phyloP scores from a whole-genome alignment of 371 early-diverging fungal genomes.

The Saksenaea vasiformis region DNA sequence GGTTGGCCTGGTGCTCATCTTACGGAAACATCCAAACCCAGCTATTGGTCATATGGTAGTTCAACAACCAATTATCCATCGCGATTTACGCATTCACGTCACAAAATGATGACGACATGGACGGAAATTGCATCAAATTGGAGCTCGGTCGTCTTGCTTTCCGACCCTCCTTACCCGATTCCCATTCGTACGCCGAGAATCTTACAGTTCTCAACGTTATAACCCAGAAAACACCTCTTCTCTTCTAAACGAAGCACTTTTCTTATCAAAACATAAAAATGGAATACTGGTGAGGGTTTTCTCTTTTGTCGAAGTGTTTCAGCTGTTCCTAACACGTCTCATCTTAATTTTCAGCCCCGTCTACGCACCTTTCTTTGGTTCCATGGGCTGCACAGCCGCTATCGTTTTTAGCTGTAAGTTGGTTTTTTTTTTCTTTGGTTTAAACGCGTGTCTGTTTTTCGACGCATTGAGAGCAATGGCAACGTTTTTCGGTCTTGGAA shows the following conservation, averaged over 20 bases:
- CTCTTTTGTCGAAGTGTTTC: neutral
- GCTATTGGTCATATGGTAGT: too few species aligned
- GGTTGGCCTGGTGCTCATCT: too few species aligned
- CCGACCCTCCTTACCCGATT: neutral
- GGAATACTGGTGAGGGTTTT: conserved; percentile 1
- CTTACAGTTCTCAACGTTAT: neutral
- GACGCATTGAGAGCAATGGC: neutral
- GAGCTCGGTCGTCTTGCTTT: neutral
- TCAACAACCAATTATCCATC: too few species aligned
- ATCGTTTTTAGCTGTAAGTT: conserved; percentile 95
- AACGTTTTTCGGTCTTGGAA: conserved; percentile 14
- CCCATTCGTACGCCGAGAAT: conserved; percentile 4
- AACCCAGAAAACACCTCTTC: neutral
- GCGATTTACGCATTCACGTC: too few species aligned
- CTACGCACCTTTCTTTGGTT: conserved; percentile 96
- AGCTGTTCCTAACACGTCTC: conserved; percentile 6
- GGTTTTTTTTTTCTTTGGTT: too few species aligned
- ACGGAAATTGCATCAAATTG: neutral
- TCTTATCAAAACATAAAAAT: neutral
- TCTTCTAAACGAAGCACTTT: neutral
- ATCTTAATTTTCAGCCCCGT: conserved; percentile 74
- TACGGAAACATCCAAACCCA: too few species aligned
- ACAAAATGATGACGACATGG: neutral
- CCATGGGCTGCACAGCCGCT: conserved; percentile 95
- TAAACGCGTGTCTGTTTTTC: neutral